These are phyloP conservation scores for Leucogyrophana mollusca DNA, from an alignment of 768 basidiomycete species.

Conservation along the genomic window DNA sequence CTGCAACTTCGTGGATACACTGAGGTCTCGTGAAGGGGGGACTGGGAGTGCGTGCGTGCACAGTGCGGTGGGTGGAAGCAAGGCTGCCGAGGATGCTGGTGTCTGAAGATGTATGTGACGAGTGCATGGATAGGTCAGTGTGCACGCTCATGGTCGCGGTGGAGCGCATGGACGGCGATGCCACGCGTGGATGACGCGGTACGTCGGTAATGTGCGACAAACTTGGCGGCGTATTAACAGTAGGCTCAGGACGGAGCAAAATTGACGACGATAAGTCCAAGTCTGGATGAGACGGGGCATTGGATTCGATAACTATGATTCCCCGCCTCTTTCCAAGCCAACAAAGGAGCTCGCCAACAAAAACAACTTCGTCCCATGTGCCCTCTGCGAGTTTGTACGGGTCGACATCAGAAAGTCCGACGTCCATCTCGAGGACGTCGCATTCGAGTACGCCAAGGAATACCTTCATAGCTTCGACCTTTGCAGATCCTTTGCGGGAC, in stretches of 20 bases:
- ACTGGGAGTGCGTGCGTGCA: conserved; percentile 8
- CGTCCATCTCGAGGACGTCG: conserved; percentile 57
- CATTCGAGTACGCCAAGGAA: conserved; percentile 72
- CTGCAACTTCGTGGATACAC: conserved; percentile 58
- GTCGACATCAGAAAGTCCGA: conserved; percentile 66
- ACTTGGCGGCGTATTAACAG: neutral
- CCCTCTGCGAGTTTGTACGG: conserved; percentile 64
- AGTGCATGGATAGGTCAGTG: conserved; percentile 30
- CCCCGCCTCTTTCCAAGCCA: conserved; percentile 59
- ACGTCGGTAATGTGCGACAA: conserved; percentile 27
- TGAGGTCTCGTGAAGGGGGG: conserved; percentile 24
- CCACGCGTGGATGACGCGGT: conserved; percentile 29
- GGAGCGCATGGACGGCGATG: conserved; percentile 32
- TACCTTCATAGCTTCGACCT: conserved; percentile 68
- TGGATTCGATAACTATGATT: conserved; percentile 21
- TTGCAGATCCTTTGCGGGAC: conserved; percentile 36
- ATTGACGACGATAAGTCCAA: conserved; percentile 25
- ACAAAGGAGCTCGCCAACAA: conserved; percentile 64
- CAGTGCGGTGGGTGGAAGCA: too few relatives aligned
- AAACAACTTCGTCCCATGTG: conserved; percentile 63
- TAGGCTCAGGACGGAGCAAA: conserved; percentile 20
- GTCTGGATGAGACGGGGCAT: conserved; percentile 18
- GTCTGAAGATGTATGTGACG: conserved; percentile 21
- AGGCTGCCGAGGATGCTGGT: conserved; percentile 4
- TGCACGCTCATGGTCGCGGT: conserved; percentile 33